Conservation (phyloP, 2,329 filamentous ascomycete genomes). For the Xylaria sp. region DNA sequence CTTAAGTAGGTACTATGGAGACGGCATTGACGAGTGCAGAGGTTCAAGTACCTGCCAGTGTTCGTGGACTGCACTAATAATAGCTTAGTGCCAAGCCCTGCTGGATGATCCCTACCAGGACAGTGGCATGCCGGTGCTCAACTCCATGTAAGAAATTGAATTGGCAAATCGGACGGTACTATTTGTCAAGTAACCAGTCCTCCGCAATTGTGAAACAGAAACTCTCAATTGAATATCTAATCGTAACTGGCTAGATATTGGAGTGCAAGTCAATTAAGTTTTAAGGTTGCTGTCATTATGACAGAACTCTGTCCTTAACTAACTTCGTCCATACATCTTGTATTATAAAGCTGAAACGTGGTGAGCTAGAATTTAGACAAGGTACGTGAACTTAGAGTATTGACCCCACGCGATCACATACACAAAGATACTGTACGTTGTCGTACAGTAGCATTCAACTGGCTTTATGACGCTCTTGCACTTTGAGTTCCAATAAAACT, state of each 20-base stretch:
- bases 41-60: too few relatives aligned
- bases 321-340: constrained; percentile 17
- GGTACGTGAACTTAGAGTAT: neutral
- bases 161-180: neutral
- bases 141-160: neutral
- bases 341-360: constrained; percentile 5
- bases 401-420: too few relatives aligned
- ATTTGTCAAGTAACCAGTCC: constrained; percentile 8
- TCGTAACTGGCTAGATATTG: neutral
- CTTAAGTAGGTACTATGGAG: neutral
- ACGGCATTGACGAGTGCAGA: neutral
- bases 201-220: neutral
- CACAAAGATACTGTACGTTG: too few relatives aligned
- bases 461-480: too few relatives aligned
- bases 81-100: neutral
- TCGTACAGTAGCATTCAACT: too few relatives aligned
- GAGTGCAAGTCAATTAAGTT: neutral
- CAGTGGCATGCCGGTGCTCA: neutral
- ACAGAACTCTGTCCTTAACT: neutral
- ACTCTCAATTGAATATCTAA: neutral
- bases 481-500: too few relatives aligned
- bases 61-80: neutral
- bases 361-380: neutral
- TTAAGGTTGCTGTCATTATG: constrained; percentile 11
- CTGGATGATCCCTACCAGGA: neutral